A percentile compares a stretch with the other conserved stretches of the same genome.
Conservation (phyloP, 129 eudicot species). For the Smallanthus sonchifolius region DNA sequence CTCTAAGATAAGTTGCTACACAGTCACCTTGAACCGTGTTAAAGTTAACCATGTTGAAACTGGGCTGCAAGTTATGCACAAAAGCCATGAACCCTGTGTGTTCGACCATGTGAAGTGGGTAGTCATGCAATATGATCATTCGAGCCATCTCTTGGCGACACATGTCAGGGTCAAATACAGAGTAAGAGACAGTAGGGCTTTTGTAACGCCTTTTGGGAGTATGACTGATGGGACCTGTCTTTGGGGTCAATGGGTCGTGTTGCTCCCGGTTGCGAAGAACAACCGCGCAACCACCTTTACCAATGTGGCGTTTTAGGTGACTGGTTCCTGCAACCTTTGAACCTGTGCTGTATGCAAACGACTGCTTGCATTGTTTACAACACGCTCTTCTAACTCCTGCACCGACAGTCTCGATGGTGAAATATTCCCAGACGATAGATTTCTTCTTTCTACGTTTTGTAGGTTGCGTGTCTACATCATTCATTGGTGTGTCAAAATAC, state of each 20-base stretch:
- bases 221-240: slow-evolving; percentile 19
- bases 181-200: slow-evolving; percentile 43
- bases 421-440: slow-evolving; percentile 89
- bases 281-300: slow-evolving; percentile 80
- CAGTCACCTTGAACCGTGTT: slow-evolving; percentile 81
- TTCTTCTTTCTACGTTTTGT: slow-evolving; percentile 67
- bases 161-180: slow-evolving; percentile 60
- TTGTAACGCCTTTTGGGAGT: slow-evolving; percentile 70
- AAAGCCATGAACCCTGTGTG: slow-evolving; percentile 77
- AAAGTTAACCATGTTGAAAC: slow-evolving; percentile 76
- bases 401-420: slow-evolving; percentile 67
- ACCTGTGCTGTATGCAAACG: slow-evolving; percentile 89
- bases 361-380: slow-evolving; percentile 78
- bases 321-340: slow-evolving; percentile 88
- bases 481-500: slow-evolving; percentile 19
- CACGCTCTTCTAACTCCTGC: slow-evolving; percentile 66
- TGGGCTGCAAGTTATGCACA: slow-evolving; percentile 80
- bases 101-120: slow-evolving; percentile 91
- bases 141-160: slow-evolving; percentile 78
- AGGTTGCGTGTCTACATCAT: slow-evolving; percentile 32
- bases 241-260: slow-evolving; percentile 44
- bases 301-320: slow-evolving; percentile 92
- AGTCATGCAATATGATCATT: slow-evolving; percentile 89
- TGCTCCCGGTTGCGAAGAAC: slow-evolving; percentile 56
- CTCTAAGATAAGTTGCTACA: slow-evolving; percentile 68